phyloP scores from a whole-genome alignment of 257 asterid genomes.

The Jacaranda mimosifolia region DNA sequence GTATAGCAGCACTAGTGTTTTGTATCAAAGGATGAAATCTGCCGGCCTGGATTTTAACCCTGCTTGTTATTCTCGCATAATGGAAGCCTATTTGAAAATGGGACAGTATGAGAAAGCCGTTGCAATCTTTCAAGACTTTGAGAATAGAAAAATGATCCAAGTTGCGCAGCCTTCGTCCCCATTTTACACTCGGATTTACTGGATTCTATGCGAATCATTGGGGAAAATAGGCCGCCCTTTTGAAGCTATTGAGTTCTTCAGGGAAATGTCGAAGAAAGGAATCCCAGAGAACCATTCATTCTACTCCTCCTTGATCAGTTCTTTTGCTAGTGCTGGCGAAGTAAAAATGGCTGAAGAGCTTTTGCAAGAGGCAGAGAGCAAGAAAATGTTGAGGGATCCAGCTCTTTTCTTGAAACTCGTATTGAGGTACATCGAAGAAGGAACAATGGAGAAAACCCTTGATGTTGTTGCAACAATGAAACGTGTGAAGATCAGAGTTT shows the following conservation, averaged over 20 bases:
- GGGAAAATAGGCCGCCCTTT: constrained; percentile 63
- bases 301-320: constrained; percentile 73
- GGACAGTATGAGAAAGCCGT: constrained; percentile 51
- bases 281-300: constrained; percentile 56
- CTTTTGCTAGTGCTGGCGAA: constrained; percentile 60
- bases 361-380: constrained; percentile 72
- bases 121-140: constrained; percentile 60
- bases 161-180: constrained; percentile 12
- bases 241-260: constrained; percentile 70
- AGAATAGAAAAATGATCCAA: constrained; percentile 27
- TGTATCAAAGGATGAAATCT: constrained; percentile 62
- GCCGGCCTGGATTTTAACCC: constrained; percentile 49
- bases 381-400: constrained; percentile 81
- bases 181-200: constrained; percentile 50
- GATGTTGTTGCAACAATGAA: constrained; percentile 61
- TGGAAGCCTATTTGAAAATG: constrained; percentile 74
- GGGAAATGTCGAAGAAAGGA: constrained; percentile 65
- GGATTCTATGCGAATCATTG: constrained; percentile 66
- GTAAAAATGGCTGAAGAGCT: constrained; percentile 72
- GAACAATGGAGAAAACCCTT: constrained; percentile 66
- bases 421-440: constrained; percentile 65
- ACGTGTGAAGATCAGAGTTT: constrained; percentile 64
- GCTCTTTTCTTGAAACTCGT: constrained; percentile 82
- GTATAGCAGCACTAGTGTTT: constrained; percentile 63
- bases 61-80: constrained; percentile 61